These are phyloP conservation scores for Juglanconis sp. DNA, from an alignment of 2,329 filamentous ascomycete genomes.

Conservation along the genomic window DNA sequence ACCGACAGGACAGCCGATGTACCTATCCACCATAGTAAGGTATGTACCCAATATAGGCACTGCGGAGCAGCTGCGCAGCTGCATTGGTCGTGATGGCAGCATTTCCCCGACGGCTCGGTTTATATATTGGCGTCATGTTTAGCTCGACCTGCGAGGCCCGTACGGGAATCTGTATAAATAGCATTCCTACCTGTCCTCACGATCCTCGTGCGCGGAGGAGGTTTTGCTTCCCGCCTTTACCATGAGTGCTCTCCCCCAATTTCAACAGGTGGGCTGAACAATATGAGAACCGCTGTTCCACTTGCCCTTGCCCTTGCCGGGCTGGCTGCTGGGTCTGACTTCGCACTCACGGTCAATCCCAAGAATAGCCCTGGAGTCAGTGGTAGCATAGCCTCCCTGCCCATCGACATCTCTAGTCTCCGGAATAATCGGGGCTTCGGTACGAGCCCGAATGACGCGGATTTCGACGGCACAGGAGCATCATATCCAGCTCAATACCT, in stretches of 20 bases:
- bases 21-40: no score
- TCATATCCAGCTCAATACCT: slow-evolving; percentile 19
- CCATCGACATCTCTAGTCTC: slow-evolving; percentile 16
- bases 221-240: no score
- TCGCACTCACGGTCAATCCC: slow-evolving; percentile 12
- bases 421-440: slow-evolving; percentile 20
- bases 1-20: neutral
- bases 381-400: slow-evolving; percentile 6
- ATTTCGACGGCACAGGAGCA: slow-evolving; percentile 20
- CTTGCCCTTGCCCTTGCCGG: neutral
- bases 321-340: neutral
- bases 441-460: slow-evolving; percentile 16
- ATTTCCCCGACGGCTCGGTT: slow-evolving; percentile 4
- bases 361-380: slow-evolving; percentile 14
- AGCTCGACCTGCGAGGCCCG: no score
- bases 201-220: no score
- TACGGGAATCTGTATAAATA: no score
- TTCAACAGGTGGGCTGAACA: neutral
- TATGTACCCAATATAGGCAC: no score
- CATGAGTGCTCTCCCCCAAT: no score
- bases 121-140: neutral
- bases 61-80: no score
- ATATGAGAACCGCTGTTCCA: neutral
- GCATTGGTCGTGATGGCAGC: neutral
- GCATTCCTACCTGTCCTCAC: no score